phyloP scores from a whole-genome alignment of 768 basidiomycete genomes.

The Pleurotus citrinopileatus region DNA sequence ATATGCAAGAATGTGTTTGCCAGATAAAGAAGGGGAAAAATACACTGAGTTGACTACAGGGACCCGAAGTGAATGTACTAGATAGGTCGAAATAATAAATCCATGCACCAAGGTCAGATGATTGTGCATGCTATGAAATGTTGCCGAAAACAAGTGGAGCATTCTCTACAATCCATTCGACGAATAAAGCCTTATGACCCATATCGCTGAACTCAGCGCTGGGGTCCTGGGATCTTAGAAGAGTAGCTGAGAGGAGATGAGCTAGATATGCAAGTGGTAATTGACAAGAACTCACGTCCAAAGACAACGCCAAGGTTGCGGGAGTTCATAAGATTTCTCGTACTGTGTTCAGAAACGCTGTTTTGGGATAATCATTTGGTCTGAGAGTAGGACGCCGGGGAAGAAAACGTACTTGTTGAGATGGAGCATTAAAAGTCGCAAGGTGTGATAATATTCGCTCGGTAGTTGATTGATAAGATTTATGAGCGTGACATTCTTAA shows the following conservation, averaged over 20 bases:
- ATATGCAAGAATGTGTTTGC: background rate
- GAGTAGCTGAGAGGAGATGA: constrained; percentile 62
- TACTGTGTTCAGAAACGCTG: constrained; percentile 63
- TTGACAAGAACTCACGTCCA: constrained; percentile 70
- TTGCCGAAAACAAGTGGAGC: constrained; percentile 53
- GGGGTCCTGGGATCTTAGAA: constrained; percentile 88
- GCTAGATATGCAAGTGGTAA: background rate
- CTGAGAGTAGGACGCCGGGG: constrained; percentile 1
- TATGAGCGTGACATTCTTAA: constrained; percentile 59
- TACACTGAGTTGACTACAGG: background rate
- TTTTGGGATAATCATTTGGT: constrained; percentile 12
- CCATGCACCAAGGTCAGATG: background rate
- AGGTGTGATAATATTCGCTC: constrained; percentile 82
- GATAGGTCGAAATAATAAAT: background rate
- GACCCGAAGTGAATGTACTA: background rate
- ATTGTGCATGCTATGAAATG: constrained; percentile 2
- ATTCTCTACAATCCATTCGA: constrained; percentile 96
- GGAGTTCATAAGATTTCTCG: constrained; percentile 89
- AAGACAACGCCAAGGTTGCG: constrained; percentile 97
- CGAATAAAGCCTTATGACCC: constrained; percentile 90
- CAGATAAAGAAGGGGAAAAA: constrained; percentile 1
- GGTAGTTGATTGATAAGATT: constrained; percentile 79
- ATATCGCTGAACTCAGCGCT: constrained; percentile 94
- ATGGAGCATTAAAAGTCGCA: constrained; percentile 82
- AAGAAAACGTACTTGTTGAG: constrained; percentile 67